Conservation (phyloP, 805 yeast genomes). For the Citeromyces nyonsensis region DNA sequence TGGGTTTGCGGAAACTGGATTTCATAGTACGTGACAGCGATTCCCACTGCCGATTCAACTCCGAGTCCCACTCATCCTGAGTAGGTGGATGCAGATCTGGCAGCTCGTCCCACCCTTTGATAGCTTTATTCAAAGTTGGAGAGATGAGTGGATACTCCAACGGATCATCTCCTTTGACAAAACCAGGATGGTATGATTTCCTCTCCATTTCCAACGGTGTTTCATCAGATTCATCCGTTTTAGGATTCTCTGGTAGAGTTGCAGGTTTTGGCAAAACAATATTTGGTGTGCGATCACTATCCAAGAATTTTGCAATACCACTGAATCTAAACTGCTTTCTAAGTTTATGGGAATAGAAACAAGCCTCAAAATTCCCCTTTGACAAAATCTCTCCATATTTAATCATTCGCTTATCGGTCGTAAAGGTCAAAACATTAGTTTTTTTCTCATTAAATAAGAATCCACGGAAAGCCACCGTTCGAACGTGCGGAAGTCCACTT, state of each 20-base stretch:
- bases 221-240: constrained; percentile 1
- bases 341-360: constrained; percentile 49
- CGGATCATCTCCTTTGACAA: constrained; percentile 3
- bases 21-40: constrained; percentile 39
- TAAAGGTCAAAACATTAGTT: constrained; percentile 52
- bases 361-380: constrained; percentile 55
- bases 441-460: constrained; percentile 56
- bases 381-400: constrained; percentile 37
- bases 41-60: constrained; percentile 50
- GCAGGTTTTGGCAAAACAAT: constrained; percentile 1
- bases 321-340: constrained; percentile 60
- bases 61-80: constrained; percentile 50
- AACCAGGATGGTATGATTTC: constrained; percentile 3
- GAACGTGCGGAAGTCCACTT: constrained; percentile 37
- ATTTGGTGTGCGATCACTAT: constrained; percentile 10
- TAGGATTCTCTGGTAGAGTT: not conserved
- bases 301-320: constrained; percentile 42
- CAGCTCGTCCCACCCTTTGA: not conserved
- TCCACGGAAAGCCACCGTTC: constrained; percentile 63
- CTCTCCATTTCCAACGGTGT: constrained; percentile 3
- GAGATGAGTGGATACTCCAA: constrained; percentile 10
- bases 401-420: constrained; percentile 57
- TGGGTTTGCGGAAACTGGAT: constrained; percentile 57
- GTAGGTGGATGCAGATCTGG: constrained; percentile 25
- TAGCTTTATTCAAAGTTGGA: constrained; percentile 5